Evolutionary conservation across 768 basidiomycete genomes (phyloP).

Genomic region (Boletus bicolor): DNA sequence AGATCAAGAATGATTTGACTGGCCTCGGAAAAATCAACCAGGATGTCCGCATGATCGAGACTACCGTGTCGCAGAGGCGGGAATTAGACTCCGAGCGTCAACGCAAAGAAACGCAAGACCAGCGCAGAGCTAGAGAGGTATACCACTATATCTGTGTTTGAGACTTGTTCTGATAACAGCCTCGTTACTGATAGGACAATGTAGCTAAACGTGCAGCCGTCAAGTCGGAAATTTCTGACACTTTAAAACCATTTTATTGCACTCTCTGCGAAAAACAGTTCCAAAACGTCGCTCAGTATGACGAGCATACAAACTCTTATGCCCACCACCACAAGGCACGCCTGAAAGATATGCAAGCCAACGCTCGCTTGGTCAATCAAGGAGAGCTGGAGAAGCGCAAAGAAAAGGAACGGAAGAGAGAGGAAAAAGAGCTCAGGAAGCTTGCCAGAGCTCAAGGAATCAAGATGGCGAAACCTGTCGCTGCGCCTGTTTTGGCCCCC

Average conservation of each 20-base stretch:
- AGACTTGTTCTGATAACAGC: constrained; percentile 8
- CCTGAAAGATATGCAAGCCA: constrained; percentile 77
- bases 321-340: constrained; percentile 85
- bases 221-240: constrained; percentile 62
- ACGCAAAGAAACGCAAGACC: constrained; percentile 74
- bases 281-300: constrained; percentile 80
- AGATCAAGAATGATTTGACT: constrained; percentile 71
- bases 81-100: constrained; percentile 79
- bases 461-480: constrained; percentile 46
- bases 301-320: constrained; percentile 88
- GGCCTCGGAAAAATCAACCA: constrained; percentile 78
- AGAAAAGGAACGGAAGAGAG: constrained; percentile 82
- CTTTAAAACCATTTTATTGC: constrained; percentile 77
- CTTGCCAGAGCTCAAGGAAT: constrained; percentile 81
- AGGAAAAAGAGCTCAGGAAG: constrained; percentile 82
- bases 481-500: constrained; percentile 17
- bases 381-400: constrained; percentile 72
- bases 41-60: constrained; percentile 81
- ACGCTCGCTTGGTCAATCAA: constrained; percentile 59
- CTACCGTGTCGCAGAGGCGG: constrained; percentile 78
- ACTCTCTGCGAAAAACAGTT: constrained; percentile 85
- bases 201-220: constrained; percentile 67
- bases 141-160: background rate
- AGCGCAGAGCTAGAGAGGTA: constrained; percentile 72
- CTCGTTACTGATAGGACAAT: constrained; percentile 41